Evolutionary conservation across 2,329 filamentous ascomycete species (phyloP), one percentile per base, ranked within the genome.

Genomic region (Colletotrichum sp.): DNA sequence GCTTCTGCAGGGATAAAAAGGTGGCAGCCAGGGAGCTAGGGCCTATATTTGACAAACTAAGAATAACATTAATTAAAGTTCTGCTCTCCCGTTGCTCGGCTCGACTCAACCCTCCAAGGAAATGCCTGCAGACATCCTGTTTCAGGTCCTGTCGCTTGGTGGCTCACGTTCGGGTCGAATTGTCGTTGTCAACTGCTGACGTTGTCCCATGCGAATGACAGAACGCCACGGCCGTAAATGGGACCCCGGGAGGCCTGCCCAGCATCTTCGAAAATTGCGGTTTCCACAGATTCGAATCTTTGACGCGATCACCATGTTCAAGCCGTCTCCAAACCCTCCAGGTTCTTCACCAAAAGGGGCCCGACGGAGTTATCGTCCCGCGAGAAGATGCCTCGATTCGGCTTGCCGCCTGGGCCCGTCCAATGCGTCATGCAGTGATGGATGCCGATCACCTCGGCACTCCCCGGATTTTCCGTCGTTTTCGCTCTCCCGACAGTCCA

Each of bases 41-140:
- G 8, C 52, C 68, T 55, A 57, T 64, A 68, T 12, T 28, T 30
- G 26, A 63, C 26, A 44, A 26, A 39, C 32, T 44, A 72, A 63
- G 63, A 57, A 57, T 30, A 69, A 73, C n/a, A 52, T 24, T 36
- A 52, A 72, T 75, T 65, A 65, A 75, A 68, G 57, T 73, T 68
- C 8, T 30, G 57, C 48, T 16, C n/a, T 75, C 70, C 73, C 70
- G 70, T 24, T 59, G 9, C 22, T 60, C 32, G 30, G 32, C 15
- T 68, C 52, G 69, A 22, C 63, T 57, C 36, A 34, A 30, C 18
- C 32, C 22, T 26, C n/a, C 63, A 32, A 34, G 70, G 73, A 64
- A 28, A 57, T n/a, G 57, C 64, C 73, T 73, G 73, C 28, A 32
- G 62, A 48, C 44, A 9, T 26, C 22, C n/a, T 65, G 73, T 75